Base-by-base conservation (phyloP, 495 filamentous ascomycete species). In the Rostrohypoxylon terebratum region DNA sequence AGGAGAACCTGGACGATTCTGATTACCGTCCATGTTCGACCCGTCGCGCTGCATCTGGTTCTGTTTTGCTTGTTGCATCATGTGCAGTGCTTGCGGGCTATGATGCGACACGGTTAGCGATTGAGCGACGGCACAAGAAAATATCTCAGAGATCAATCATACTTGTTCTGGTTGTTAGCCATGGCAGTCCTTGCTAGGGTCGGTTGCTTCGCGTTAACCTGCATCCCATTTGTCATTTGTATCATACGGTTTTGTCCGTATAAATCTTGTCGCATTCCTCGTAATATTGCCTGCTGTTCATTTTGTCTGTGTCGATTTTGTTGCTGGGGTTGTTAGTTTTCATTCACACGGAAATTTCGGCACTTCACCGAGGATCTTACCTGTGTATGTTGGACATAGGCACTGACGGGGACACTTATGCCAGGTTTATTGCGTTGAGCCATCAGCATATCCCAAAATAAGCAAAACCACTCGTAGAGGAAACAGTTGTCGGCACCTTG, bases 391-490 rank as follows among this genome's bases (percentile, higher is more conserved):
- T 88, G 81, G 20, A 96, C 87, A 79, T 95, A 94, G 80, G 90
- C 87, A 60, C 83, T 83, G 33, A 91, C 88, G 64, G 78, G 83
- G 44, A 83, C 78, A 63, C 75, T 83, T 71, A 80, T 85, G 36
- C 75, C 73, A n/a, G 82, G 83, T 76, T 88, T 87, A 69, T 87
- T 88, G 66, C 91, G 89, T 75, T 92, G 90, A 53, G 93, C 92
- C 75, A 87, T 87, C 75, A 90, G 96, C 75, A 98, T 93, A 71
- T 98, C 96, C 94, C 93, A 98, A 79, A 99, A 99, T 36, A 97
- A 84, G 77, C 89, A 92, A 81, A 96, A 99, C 96, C 96, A 99
- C 67, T 98, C 95, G 53, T 92, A 88, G 11, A 99, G 84, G 74
- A 98, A 97, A 25, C 91, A 92, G 14, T 89, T 91, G 16, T 93